Evolutionary conservation across 352 stramenopile species (phyloP).

Genomic region (Thalassiosira mediterranea): DNA sequence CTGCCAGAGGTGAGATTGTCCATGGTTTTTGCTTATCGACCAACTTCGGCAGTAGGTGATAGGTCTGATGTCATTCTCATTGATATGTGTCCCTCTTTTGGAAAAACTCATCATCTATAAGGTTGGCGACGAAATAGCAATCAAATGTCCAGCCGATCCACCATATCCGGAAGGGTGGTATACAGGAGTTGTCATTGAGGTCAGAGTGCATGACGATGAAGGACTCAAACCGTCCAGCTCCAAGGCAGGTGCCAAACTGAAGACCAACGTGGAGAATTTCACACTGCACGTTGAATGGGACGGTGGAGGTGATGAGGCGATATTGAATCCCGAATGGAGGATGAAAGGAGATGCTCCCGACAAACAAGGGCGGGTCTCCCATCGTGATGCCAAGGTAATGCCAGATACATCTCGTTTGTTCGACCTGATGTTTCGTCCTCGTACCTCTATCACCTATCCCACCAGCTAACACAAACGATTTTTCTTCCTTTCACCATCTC

Average conservation of each 20-base stretch:
- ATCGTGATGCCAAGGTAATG: slow-evolving; percentile 47
- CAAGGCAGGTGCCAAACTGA: slow-evolving; percentile 13
- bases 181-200: slow-evolving; percentile 40
- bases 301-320: slow-evolving; percentile 45
- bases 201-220: slow-evolving; percentile 29
- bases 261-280: slow-evolving; percentile 24
- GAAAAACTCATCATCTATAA: too few species aligned
- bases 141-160: slow-evolving; percentile 51
- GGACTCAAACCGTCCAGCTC: slow-evolving; percentile 5
- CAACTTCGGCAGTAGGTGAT: neutral
- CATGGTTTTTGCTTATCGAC: neutral
- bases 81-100: neutral
- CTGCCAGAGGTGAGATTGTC: slow-evolving; percentile 21
- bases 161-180: slow-evolving; percentile 56
- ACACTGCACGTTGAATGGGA: slow-evolving; percentile 55
- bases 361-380: slow-evolving; percentile 45
- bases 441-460: neutral
- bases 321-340: slow-evolving; percentile 54
- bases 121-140: slow-evolving; percentile 53
- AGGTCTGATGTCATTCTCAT: slow-evolving; percentile 21
- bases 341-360: slow-evolving; percentile 52
- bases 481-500: slow-evolving; percentile 1
- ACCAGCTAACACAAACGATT: neutral
- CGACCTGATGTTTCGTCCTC: neutral
- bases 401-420: slow-evolving; percentile 8